These are phyloP conservation scores for Alternaria infectoria DNA, from an alignment of 2,329 filamentous ascomycete species.

Conservation along the genomic window DNA sequence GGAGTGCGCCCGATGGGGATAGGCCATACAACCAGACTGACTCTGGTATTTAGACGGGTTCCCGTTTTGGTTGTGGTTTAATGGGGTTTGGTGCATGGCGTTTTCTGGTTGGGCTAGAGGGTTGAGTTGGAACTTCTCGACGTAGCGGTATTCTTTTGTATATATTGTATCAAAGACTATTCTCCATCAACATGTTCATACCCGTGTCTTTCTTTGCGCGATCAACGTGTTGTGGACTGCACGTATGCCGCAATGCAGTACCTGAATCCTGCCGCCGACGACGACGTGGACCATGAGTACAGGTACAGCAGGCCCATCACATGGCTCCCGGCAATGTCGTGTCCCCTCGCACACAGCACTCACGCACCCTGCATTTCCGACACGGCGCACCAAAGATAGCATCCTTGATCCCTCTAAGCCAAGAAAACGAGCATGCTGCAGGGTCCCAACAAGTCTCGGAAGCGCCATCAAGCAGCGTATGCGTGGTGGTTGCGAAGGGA, in stretches of 20 bases:
- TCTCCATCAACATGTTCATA: background rate
- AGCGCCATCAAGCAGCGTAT: background rate
- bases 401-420: background rate
- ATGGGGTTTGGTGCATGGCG: background rate
- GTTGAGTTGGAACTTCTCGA: background rate
- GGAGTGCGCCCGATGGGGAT: constrained; percentile 10
- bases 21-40: constrained; percentile 44
- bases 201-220: background rate
- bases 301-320: background rate
- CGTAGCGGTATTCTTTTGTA: background rate
- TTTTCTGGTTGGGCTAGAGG: background rate
- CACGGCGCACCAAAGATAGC: background rate
- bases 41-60: constrained; percentile 33
- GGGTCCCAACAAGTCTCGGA: background rate
- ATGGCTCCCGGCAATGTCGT: background rate
- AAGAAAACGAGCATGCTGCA: background rate
- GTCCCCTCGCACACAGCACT: background rate
- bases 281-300: too few species aligned
- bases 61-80: background rate
- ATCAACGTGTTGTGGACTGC: background rate
- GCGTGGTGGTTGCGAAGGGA: background rate
- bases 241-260: too few species aligned
- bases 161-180: background rate
- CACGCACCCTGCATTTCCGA: background rate
- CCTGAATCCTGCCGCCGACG: too few species aligned